Evolutionary conservation across 23 red algal species (phyloP).

Genomic region (Cyanidium caldarium): DNA sequence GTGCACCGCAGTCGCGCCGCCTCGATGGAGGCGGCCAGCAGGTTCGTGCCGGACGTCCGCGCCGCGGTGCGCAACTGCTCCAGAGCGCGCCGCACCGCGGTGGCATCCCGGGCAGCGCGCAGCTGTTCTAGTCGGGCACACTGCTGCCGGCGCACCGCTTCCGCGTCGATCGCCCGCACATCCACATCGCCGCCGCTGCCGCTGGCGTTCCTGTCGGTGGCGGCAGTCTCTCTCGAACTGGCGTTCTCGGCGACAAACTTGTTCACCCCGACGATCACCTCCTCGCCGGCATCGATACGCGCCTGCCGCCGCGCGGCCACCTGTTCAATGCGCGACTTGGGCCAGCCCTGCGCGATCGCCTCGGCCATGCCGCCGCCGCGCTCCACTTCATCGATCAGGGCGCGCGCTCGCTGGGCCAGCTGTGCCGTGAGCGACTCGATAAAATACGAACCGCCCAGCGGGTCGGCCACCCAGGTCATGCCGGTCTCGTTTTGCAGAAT

Average conservation of each 20-base stretch:
- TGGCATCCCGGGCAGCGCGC: not conserved
- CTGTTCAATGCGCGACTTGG: constrained; percentile 35
- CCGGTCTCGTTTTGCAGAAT: constrained; percentile 29
- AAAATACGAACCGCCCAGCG: constrained; percentile 28
- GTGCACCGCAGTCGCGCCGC: constrained; percentile 17
- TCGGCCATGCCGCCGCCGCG: constrained; percentile 25
- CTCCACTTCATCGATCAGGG: constrained; percentile 25
- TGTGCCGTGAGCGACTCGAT: constrained; percentile 29
- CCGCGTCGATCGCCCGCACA: constrained; percentile 11
- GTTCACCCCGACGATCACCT: constrained; percentile 35
- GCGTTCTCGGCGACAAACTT: constrained; percentile 2
- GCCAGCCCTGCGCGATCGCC: constrained; percentile 17
- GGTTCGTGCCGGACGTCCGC: not conserved
- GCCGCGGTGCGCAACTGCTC: not conserved
- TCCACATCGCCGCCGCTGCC: not conserved
- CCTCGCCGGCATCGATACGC: constrained; percentile 23
- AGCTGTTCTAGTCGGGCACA: not conserved
- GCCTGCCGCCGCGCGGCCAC: constrained; percentile 31
- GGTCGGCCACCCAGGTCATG: constrained; percentile 17
- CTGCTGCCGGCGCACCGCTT: constrained; percentile 7
- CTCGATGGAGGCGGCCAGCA: constrained; percentile 13
- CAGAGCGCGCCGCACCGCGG: not conserved
- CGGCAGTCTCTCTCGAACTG: not conserved
- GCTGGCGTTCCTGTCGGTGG: too few species aligned
- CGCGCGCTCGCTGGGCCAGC: constrained; percentile 7